A percentile compares a stretch with the other conserved stretches of the same genome.
Conservation (phyloP, 768 basidiomycete species). For the Russula foetens region DNA sequence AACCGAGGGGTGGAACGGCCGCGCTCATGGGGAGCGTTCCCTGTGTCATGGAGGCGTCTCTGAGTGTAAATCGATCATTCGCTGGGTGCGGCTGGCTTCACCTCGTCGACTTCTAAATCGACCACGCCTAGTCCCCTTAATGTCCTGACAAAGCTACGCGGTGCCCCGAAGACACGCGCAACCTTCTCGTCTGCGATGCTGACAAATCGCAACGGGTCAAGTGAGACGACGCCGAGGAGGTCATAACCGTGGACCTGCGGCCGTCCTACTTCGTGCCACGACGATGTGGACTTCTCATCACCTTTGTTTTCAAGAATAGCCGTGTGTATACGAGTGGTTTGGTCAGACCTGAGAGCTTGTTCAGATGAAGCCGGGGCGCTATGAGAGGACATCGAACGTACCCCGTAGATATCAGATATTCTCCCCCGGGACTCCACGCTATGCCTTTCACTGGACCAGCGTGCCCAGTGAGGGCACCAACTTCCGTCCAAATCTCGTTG, state of each 20-base stretch:
- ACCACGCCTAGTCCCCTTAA: conserved; percentile 45
- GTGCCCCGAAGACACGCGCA: conserved; percentile 86
- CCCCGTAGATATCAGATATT: conserved; percentile 83
- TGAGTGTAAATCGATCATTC: not conserved
- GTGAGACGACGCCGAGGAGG: conserved; percentile 69
- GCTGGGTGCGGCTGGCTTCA: conserved; percentile 24
- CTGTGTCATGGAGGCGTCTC: conserved; percentile 29
- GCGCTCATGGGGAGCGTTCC: conserved; percentile 64
- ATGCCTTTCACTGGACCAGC: conserved; percentile 70
- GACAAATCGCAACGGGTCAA: conserved; percentile 69
- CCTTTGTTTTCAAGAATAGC: conserved; percentile 29
- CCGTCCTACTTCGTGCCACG: conserved; percentile 84
- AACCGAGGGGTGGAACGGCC: conserved; percentile 84
- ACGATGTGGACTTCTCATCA: conserved; percentile 17
- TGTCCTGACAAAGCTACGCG: conserved; percentile 64
- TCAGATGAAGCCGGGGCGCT: not conserved
- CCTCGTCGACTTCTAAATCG: conserved; percentile 43
- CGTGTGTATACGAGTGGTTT: conserved; percentile 87
- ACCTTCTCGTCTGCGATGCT: conserved; percentile 97
- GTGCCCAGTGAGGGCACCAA: conserved; percentile 81
- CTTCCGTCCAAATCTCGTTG: conserved; percentile 60
- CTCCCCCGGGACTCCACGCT: conserved; percentile 80
- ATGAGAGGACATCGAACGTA: conserved; percentile 30
- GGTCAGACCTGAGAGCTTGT: conserved; percentile 57
- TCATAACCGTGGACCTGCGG: conserved; percentile 99